These are phyloP conservation scores for Colletotrichum plurivorum DNA, from an alignment of 2,329 filamentous ascomycete species.

Conservation along the genomic window DNA sequence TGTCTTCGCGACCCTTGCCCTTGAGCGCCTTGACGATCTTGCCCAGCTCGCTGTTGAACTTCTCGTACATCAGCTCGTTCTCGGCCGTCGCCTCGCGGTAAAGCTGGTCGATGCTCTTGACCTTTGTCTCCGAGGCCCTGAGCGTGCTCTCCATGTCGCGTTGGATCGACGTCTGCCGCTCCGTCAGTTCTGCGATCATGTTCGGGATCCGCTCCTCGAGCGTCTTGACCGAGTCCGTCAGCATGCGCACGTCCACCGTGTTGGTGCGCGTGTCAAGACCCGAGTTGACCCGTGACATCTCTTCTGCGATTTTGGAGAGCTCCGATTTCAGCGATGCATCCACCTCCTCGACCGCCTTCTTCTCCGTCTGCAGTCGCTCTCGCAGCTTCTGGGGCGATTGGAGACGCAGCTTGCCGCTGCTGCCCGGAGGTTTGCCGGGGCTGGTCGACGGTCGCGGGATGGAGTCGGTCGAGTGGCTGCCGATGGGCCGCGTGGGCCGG, in stretches of 20 bases:
- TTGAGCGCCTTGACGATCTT: slow-evolving; percentile 84
- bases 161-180: slow-evolving; percentile 75
- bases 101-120: slow-evolving; percentile 86
- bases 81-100: slow-evolving; percentile 91
- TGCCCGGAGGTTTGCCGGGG: slow-evolving; percentile 58
- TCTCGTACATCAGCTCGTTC: slow-evolving; percentile 92
- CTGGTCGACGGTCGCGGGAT: slow-evolving; percentile 47
- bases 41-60: slow-evolving; percentile 91
- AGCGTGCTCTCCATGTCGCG: slow-evolving; percentile 80
- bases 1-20: slow-evolving; percentile 80
- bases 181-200: slow-evolving; percentile 70
- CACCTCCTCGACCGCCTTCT: slow-evolving; percentile 78
- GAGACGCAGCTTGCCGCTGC: slow-evolving; percentile 71
- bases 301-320: slow-evolving; percentile 83
- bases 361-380: slow-evolving; percentile 88
- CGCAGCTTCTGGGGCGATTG: slow-evolving; percentile 83
- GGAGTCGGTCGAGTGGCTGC: slow-evolving; percentile 44
- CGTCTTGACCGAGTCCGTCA: slow-evolving; percentile 71
- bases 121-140: slow-evolving; percentile 81
- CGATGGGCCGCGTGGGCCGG: slow-evolving; percentile 55
- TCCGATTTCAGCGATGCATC: slow-evolving; percentile 81
- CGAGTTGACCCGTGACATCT: slow-evolving; percentile 74
- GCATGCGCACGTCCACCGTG: slow-evolving; percentile 61
- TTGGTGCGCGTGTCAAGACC: slow-evolving; percentile 53
- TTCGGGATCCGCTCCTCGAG: slow-evolving; percentile 78